Percentiles rank a stretch among this genome's conserved stretches.
These are phyloP conservation scores for Pleurotus ostreatus DNA, from an alignment of 768 basidiomycete genomes.

Conservation along the genomic window DNA sequence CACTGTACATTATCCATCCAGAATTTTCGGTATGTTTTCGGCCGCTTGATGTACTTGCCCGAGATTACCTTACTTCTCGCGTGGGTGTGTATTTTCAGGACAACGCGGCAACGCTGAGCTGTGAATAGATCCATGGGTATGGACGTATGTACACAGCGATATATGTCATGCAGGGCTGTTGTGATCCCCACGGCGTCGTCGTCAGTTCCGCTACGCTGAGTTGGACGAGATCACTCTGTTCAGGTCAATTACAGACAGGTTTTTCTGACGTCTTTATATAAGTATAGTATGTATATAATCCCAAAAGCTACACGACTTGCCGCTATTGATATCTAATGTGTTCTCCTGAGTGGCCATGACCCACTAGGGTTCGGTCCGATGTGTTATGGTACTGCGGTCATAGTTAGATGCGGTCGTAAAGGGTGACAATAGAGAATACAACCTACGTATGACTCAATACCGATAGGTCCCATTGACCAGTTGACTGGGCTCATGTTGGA, in stretches of 20 bases:
- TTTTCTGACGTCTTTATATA: background rate
- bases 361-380: slow-evolving; percentile 33
- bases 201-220: slow-evolving; percentile 1
- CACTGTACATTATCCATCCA: too few relatives aligned
- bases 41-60: background rate
- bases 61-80: slow-evolving; percentile 2
- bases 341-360: slow-evolving; percentile 34
- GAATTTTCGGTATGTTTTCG: background rate
- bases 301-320: background rate
- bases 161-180: background rate
- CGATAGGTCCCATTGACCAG: slow-evolving; percentile 38
- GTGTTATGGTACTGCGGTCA: slow-evolving; percentile 22
- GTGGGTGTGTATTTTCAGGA: slow-evolving; percentile 3
- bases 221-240: background rate
- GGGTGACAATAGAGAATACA: background rate
- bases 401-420: slow-evolving; percentile 1
- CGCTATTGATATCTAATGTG: slow-evolving; percentile 40
- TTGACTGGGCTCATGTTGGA: slow-evolving; percentile 45
- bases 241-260: background rate
- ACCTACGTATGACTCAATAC: slow-evolving; percentile 66
- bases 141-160: background rate
- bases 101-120: background rate
- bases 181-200: background rate
- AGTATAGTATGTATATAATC: slow-evolving; percentile 1
- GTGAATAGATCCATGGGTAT: slow-evolving; percentile 3